Evolutionary conservation across 345 rosid species (phyloP), one percentile per base, ranked within the genome.

Genomic region (Populus simonii): DNA sequence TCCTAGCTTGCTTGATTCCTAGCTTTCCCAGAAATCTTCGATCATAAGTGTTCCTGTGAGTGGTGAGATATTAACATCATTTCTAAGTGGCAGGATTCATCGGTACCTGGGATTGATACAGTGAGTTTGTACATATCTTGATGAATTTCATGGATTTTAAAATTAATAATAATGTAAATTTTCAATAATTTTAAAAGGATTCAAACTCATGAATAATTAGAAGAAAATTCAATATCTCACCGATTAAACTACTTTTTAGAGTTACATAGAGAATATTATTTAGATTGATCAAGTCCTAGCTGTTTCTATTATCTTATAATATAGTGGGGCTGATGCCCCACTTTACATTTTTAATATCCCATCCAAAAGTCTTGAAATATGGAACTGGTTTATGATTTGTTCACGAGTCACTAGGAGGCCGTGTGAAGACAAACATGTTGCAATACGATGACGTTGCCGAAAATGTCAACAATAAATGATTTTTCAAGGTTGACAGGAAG

Each of bases 21-120:
- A 49, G 74, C 39, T 71, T 39, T 27, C 9, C 49, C 6, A 4
- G 74, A 51, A 71, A 71, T 57, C 75, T 73, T 73, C 68, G 5
- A 8, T 22, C 23, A 23, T 10, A 73, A 16, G 66, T 36, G 43
- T 53, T n/a, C 8, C 7, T n/a, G 1, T 15, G 18, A n/a, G 8
- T n/a, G 15, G 16, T 59, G 9, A 9, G 11, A 59, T 23, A n/a
- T n/a, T 3, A n/a, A 59, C 63, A n/a, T n/a, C 63, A 1, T 59
- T 59, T 59, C 63, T n/a, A 59, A 9, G 63, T 59, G 63, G 29
- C 29, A n/a, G 29, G 27, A n/a, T 59, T 59, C 63, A 9, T 59
- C 15, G 10, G n/a, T 59, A 11, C 9, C 23, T 9, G 29, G 3
- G 29, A 8, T 1, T n/a, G 15, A 59, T 6, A 59, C 29, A n/a